Conservation (phyloP, 495 filamentous ascomycete genomes). For the Parathielavia hyrcaniae region DNA sequence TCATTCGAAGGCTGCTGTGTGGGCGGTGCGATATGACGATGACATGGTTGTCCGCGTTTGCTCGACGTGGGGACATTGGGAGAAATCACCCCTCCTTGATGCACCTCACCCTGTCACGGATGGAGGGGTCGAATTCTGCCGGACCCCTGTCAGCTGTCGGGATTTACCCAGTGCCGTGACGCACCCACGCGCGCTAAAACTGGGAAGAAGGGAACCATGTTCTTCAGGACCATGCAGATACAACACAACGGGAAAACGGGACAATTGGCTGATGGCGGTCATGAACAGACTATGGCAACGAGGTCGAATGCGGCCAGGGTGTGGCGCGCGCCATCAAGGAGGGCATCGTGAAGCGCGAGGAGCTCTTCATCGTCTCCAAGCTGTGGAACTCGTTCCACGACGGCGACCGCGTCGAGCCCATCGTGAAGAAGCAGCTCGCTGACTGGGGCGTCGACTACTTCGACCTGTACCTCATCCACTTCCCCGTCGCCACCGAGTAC, state of each 20-base stretch:
- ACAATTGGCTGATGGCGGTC: conserved; percentile 17
- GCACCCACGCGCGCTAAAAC: too few relatives aligned
- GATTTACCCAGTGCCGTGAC: conserved; percentile 11
- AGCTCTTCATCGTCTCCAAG: conserved; percentile 89
- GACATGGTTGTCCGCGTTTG: conserved; percentile 1
- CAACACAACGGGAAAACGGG: conserved; percentile 1
- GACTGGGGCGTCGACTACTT: conserved; percentile 85
- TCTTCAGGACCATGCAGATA: not conserved
- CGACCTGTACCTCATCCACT: conserved; percentile 77
- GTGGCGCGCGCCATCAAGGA: conserved; percentile 83
- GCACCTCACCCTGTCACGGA: conserved; percentile 26
- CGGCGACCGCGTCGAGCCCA: conserved; percentile 62
- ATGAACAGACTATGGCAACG: conserved; percentile 76
- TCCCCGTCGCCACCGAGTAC: conserved; percentile 73
- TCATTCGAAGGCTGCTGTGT: not conserved
- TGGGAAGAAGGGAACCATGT: too few relatives aligned
- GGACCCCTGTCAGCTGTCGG: conserved; percentile 20
- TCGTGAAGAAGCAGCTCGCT: conserved; percentile 62
- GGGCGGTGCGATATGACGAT: not conserved
- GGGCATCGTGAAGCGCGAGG: conserved; percentile 74
- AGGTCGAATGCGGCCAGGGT: conserved; percentile 75
- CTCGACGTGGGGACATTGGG: conserved; percentile 16
- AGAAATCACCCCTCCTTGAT: conserved; percentile 24
- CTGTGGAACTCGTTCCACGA: conserved; percentile 91
- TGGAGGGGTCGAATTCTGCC: conserved; percentile 22